phyloP scores from a whole-genome alignment of 306 rosid genomes.

The Corylus americana region DNA sequence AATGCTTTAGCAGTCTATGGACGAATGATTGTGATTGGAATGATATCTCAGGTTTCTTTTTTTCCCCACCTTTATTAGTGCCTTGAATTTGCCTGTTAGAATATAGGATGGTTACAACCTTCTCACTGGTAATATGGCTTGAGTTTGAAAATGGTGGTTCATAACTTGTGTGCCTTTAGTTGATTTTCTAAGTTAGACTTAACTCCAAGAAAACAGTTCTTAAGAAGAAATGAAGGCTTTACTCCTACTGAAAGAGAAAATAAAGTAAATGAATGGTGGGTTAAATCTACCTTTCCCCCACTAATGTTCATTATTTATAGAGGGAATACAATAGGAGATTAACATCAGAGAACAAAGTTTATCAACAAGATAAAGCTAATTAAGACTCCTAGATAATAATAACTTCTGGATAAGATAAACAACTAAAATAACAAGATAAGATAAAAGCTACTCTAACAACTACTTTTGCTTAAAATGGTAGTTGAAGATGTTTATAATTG shows the following conservation, averaged over 20 bases:
- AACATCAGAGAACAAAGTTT: no score
- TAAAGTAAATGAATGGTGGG: no score
- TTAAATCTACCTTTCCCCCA: no score
- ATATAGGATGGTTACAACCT: neutral
- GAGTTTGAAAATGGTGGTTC: neutral
- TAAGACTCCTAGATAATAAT: no score
- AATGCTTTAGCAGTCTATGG: slow-evolving; percentile 85
- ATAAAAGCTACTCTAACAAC: no score
- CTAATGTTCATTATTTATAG: no score
- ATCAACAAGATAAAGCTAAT: no score
- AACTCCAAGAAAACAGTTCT: slow-evolving; percentile 1
- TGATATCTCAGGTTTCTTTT: slow-evolving; percentile 86
- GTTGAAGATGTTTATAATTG: neutral
- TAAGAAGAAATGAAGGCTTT: neutral
- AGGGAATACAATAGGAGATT: no score
- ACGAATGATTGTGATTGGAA: slow-evolving; percentile 82
- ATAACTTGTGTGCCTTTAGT: neutral
- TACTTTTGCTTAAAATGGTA: neutral
- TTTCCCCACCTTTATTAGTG: neutral
- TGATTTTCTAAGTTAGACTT: neutral
- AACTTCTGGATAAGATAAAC: no score
- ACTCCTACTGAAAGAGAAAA: neutral
- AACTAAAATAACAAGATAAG: no score
- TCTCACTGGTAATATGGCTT: neutral
- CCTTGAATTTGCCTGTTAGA: neutral